phyloP scores from a whole-genome alignment of 306 rosid genomes.

The Fragaria iinumae region DNA sequence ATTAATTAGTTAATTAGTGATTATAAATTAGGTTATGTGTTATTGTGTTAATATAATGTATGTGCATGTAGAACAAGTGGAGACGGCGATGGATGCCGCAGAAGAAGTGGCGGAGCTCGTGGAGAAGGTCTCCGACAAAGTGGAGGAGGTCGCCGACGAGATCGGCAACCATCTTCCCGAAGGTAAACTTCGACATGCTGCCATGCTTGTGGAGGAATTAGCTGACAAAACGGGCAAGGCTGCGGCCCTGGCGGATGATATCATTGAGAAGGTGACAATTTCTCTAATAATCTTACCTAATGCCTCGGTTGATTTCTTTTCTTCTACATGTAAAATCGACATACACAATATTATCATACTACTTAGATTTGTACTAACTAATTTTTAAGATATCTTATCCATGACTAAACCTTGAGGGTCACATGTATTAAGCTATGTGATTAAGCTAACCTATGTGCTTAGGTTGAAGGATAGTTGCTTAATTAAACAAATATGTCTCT shows the following conservation, averaged over 20 bases:
- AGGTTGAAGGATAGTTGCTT: conserved; percentile 1
- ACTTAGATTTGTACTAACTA: neutral
- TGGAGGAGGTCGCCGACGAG: conserved; percentile 52
- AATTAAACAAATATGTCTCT: neutral
- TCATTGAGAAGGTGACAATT: conserved; percentile 42
- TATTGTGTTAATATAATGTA: neutral
- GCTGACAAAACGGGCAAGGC: conserved; percentile 36
- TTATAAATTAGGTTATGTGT: neutral
- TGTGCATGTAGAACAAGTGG: conserved; percentile 39
- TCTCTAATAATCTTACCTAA: neutral
- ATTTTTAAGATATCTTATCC: neutral
- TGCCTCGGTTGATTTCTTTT: neutral
- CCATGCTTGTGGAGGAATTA: conserved; percentile 33
- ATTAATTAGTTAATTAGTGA: neutral
- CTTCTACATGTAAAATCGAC: neutral
- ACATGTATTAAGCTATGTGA: neutral
- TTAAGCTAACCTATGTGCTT: neutral
- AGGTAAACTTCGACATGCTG: conserved; percentile 34
- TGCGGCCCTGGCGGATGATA: conserved; percentile 34
- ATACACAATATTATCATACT: neutral
- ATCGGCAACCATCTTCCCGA: conserved; percentile 41
- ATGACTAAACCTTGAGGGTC: neutral
- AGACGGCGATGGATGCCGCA: conserved; percentile 35
- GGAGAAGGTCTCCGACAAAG: conserved; percentile 55
- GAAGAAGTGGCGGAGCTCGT: conserved; percentile 38